Evolutionary conservation across 2,329 filamentous ascomycete species (phyloP).

Genomic region (Calonectria honghensis): DNA sequence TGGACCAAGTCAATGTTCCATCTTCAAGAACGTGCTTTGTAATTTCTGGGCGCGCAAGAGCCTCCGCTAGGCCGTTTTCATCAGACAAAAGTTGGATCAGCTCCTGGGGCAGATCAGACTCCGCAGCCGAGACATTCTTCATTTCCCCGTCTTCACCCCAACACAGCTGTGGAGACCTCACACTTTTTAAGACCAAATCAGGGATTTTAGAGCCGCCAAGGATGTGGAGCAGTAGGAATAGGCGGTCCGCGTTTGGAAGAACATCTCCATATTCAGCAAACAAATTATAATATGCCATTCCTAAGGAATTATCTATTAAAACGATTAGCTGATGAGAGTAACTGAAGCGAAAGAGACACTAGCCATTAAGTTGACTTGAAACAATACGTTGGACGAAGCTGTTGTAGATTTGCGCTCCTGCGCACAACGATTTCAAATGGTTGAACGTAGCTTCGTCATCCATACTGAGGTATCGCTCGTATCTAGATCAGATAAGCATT

Average conservation of each 20-base stretch:
- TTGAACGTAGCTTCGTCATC: conserved; percentile 58
- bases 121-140: conserved; percentile 43
- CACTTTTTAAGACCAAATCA: conserved; percentile 47
- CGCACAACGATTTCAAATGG: conserved; percentile 52
- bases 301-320: conserved; percentile 41
- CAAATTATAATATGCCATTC: conserved; percentile 51
- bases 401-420: conserved; percentile 41
- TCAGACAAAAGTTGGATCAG: conserved; percentile 47
- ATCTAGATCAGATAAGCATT: conserved; percentile 46
- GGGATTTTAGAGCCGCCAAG: conserved; percentile 53
- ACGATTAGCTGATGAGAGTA: background rate
- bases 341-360: background rate
- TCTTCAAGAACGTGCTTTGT: conserved; percentile 46
- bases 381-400: conserved; percentile 53
- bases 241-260: conserved; percentile 50
- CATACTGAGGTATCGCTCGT: conserved; percentile 59
- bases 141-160: conserved; percentile 57
- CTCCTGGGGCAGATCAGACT: conserved; percentile 51
- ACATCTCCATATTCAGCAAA: conserved; percentile 53
- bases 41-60: conserved; percentile 41
- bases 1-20: conserved; percentile 45
- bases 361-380: conserved; percentile 45
- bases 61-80: conserved; percentile 38
- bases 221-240: conserved; percentile 51
- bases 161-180: conserved; percentile 47